phyloP scores from a whole-genome alignment of 768 basidiomycete genomes.

The Kwoniella pini region DNA sequence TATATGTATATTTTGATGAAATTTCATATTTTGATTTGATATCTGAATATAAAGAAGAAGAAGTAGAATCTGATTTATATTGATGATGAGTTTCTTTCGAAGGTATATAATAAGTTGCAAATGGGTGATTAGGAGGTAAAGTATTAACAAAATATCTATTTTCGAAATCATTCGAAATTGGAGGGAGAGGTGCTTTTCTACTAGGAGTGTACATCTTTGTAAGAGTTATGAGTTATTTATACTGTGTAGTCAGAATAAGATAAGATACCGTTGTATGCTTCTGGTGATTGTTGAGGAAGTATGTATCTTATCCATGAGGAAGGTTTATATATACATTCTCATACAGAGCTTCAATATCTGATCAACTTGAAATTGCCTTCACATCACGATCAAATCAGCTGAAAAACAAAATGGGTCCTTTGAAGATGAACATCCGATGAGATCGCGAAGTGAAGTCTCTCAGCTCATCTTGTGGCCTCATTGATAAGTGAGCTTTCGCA shows the following conservation, averaged over 20 bases:
- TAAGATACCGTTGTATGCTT: background rate
- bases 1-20: background rate
- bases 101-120: constrained; percentile 21
- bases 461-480: background rate
- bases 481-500: background rate
- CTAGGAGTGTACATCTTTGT: constrained; percentile 17
- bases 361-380: constrained; percentile 6
- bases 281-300: background rate
- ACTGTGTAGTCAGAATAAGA: no score
- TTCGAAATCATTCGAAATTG: background rate
- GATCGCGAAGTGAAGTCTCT: constrained; percentile 16
- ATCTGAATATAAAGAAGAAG: background rate
- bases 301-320: background rate
- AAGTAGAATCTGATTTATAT: background rate
- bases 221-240: background rate
- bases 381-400: background rate
- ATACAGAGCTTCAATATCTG: constrained; percentile 1
- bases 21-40: background rate
- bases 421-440: constrained; percentile 2
- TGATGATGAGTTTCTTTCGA: background rate
- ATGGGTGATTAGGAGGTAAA: constrained; percentile 20
- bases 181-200: constrained; percentile 15
- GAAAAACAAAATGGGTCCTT: background rate
- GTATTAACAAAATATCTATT: background rate
- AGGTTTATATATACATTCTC: constrained; percentile 3